Base-by-base conservation (phyloP, 441 rosid species). In the Euphorbia schlechtendalii region DNA sequence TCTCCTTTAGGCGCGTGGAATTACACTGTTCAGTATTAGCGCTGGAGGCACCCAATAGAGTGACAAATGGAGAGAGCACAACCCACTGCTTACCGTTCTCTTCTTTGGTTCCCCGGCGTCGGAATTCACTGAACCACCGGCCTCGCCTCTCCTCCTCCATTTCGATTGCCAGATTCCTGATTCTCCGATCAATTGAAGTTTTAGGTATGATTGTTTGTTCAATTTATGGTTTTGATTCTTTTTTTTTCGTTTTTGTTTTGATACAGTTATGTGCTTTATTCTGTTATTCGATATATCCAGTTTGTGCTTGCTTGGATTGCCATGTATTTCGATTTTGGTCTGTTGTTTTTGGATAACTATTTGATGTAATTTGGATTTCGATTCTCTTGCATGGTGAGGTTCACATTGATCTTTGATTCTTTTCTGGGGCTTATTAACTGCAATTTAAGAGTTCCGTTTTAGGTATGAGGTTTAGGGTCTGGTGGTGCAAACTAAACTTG, bases 91-190 rank as follows among this genome's bases (percentile, higher is more conserved):
- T 71, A 59, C 79, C 78, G 66, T 55, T 74, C 72, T 57, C 75
- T 62, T 58, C 69, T 62, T 62, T 27, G 70, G 51, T 25, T 41
- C 82, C 73, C 75, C 82, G 81, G 80, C 70, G 78, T 70, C 78
- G 72, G 78, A 77, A 69, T 73, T 27, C 10, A 9, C 5, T 21
- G 4, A 14, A 52, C 22, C 6, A 49, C 58, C 70, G 56, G 6
- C 6, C 6, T 3, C 6, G 3, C 34, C 34, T 57, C 71, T 13
- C 12, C 55, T 64, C 64, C 71, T 38, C 52, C 43, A 14, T 36
- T 38, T 76, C 55, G 62, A 57, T 66, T 57, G 32, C 24, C 4
- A 32, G 3, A 2, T 3, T 17, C 46, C 11, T 34, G 24, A 61
- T 63, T 48, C 41, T 73, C 71, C 60, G 25, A 64, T 56, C 71